Percentiles rank a stretch among this genome's conserved stretches.
Evolutionary conservation across 192 early-diverging fungal species (phyloP).

Genomic region (Coemansia sp.): DNA sequence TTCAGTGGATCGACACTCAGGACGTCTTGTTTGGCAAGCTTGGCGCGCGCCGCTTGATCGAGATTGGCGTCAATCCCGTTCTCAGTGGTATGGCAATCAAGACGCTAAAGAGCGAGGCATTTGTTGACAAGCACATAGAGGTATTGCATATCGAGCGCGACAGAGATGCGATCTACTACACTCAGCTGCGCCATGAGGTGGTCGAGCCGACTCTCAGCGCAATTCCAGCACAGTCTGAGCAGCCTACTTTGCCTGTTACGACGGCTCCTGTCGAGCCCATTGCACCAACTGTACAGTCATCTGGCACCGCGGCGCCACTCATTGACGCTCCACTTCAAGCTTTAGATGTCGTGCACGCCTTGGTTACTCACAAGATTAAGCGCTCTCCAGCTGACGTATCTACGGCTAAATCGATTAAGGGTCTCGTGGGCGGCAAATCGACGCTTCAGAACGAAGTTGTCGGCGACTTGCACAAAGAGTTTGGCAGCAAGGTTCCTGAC

Average conservation of each 20-base stretch:
- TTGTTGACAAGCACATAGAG: background rate
- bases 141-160: constrained; percentile 21
- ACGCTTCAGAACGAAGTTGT: too few relatives aligned
- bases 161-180: constrained; percentile 21
- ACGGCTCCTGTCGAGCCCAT: constrained; percentile 46
- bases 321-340: constrained; percentile 77
- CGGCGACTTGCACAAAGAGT: too few relatives aligned
- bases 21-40: constrained; percentile 74
- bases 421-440: too few relatives aligned
- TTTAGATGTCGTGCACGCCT: constrained; percentile 70
- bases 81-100: constrained; percentile 85
- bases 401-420: constrained; percentile 1
- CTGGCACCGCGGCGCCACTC: constrained; percentile 47
- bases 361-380: constrained; percentile 90
- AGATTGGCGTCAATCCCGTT: constrained; percentile 84
- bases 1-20: constrained; percentile 95
- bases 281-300: background rate
- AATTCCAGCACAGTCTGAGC: background rate
- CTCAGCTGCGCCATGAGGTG: background rate
- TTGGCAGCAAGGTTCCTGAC: too few relatives aligned
- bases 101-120: background rate
- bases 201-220: too few relatives aligned
- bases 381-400: constrained; percentile 78
- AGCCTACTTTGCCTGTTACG: constrained; percentile 39
- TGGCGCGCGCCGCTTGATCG: constrained; percentile 78